These are phyloP conservation scores for Penicillium freii DNA, from an alignment of 2,329 filamentous ascomycete genomes.

Conservation along the genomic window DNA sequence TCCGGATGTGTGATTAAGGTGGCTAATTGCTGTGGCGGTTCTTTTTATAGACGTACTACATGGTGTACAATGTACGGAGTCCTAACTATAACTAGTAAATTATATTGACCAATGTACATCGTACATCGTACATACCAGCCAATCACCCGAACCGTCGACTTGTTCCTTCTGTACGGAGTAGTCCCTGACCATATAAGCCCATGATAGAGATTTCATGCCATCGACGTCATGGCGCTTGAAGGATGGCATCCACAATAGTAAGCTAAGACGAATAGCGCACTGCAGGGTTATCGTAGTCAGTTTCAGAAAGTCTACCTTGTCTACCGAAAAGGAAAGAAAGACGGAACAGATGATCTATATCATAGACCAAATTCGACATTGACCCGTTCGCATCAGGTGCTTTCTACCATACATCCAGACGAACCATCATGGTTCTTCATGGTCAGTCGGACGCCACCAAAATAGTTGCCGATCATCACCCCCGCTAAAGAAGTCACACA, in stretches of 20 bases:
- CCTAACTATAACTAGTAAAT: too few relatives aligned
- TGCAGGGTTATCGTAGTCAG: not conserved
- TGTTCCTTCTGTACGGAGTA: not conserved
- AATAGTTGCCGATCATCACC: not conserved
- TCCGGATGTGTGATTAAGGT: not conserved
- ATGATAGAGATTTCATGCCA: not conserved
- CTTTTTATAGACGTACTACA: conserved; percentile 7
- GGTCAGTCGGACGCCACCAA: not conserved
- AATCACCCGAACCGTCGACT: not conserved
- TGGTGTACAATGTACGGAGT: not conserved
- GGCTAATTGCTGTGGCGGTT: conserved; percentile 5
- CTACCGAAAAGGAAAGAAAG: not conserved
- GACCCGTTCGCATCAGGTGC: not conserved
- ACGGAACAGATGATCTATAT: not conserved
- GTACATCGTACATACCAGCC: not conserved
- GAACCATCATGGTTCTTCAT: conserved; percentile 3
- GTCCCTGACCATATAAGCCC: not conserved
- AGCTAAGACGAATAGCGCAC: conserved; percentile 2
- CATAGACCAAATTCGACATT: not conserved
- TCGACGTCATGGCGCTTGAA: conserved; percentile 8
- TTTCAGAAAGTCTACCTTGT: not conserved
- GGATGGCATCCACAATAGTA: conserved; percentile 1
- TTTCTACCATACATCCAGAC: not conserved
- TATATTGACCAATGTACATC: not conserved
- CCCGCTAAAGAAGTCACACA: not conserved